A percentile compares a stretch with the other conserved stretches of the same genome.
Evolutionary conservation across 768 basidiomycete species (phyloP).

Genomic region (Trametes sanguinea): DNA sequence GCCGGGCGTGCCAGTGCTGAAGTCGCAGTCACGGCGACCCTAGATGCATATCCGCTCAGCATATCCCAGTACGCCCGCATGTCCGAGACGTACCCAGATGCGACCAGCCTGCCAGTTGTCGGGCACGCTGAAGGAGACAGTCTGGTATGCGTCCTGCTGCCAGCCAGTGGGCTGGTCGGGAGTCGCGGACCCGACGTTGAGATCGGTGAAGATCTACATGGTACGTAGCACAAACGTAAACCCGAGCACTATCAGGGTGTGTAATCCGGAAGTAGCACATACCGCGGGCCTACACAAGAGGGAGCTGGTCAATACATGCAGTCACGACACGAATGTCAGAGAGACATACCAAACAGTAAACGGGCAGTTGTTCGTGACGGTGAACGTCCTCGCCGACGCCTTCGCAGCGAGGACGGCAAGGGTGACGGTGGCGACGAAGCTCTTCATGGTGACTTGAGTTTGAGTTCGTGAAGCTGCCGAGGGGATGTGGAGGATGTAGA

Average conservation of each 20-base stretch:
- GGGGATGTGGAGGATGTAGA: neutral
- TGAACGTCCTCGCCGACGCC: constrained; percentile 32
- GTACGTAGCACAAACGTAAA: no score
- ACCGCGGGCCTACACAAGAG: constrained; percentile 4
- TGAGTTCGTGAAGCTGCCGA: neutral
- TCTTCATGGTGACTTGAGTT: constrained; percentile 15
- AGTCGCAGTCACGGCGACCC: constrained; percentile 40
- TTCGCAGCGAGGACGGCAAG: constrained; percentile 13
- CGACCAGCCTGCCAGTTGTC: constrained; percentile 41
- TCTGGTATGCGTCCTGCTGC: constrained; percentile 27
- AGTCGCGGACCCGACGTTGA: constrained; percentile 32
- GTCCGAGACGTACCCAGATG: constrained; percentile 33
- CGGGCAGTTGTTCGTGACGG: constrained; percentile 42
- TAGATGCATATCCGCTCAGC: neutral
- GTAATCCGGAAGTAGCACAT: neutral
- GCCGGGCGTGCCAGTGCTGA: constrained; percentile 33
- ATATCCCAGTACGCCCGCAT: neutral
- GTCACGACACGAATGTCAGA: no score
- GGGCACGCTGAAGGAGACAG: constrained; percentile 35
- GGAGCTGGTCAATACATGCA: neutral
- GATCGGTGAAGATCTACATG: constrained; percentile 29
- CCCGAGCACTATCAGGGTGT: no score
- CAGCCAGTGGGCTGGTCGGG: constrained; percentile 35
- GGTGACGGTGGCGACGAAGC: constrained; percentile 11
- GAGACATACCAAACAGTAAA: constrained; percentile 42